Conservation (phyloP, 2,329 filamentous ascomycete species). For the Botrytis pseudocinerea region DNA sequence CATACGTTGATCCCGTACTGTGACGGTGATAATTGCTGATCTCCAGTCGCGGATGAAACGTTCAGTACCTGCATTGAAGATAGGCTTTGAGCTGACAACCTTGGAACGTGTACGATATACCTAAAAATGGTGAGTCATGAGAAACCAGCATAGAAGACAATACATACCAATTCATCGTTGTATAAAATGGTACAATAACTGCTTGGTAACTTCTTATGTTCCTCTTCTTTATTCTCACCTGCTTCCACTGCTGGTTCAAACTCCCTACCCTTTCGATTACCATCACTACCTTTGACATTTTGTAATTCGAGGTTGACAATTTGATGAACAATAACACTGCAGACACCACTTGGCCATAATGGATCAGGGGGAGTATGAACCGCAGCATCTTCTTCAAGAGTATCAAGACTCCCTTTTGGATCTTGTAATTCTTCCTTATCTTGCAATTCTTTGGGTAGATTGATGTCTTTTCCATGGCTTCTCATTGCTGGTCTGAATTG, state of each 20-base stretch:
- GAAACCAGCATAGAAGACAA: neutral
- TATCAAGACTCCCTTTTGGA: conserved; percentile 77
- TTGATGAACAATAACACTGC: conserved; percentile 85
- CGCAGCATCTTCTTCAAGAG: conserved; percentile 76
- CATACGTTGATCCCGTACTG: conserved; percentile 84
- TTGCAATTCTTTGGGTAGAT: conserved; percentile 70
- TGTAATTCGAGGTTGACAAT: conserved; percentile 93
- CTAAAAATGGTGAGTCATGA: conserved; percentile 38
- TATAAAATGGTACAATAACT: conserved; percentile 91
- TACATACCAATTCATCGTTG: conserved; percentile 75
- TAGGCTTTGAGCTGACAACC: conserved; percentile 89
- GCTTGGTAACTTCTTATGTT: conserved; percentile 76
- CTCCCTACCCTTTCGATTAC: conserved; percentile 79
- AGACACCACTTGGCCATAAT: conserved; percentile 90
- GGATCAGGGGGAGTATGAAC: conserved; percentile 90
- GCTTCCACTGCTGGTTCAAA: conserved; percentile 84
- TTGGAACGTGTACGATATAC: conserved; percentile 94
- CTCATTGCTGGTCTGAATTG: conserved; percentile 80
- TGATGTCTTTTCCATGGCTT: conserved; percentile 82
- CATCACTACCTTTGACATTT: conserved; percentile 81
- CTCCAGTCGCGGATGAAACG: conserved; percentile 92
- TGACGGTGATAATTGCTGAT: conserved; percentile 80
- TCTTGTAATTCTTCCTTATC: conserved; percentile 79
- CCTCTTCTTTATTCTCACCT: conserved; percentile 84
- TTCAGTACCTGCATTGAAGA: conserved; percentile 96